phyloP scores from a whole-genome alignment of 2,329 filamentous ascomycete genomes.

The Fusarium luffae region DNA sequence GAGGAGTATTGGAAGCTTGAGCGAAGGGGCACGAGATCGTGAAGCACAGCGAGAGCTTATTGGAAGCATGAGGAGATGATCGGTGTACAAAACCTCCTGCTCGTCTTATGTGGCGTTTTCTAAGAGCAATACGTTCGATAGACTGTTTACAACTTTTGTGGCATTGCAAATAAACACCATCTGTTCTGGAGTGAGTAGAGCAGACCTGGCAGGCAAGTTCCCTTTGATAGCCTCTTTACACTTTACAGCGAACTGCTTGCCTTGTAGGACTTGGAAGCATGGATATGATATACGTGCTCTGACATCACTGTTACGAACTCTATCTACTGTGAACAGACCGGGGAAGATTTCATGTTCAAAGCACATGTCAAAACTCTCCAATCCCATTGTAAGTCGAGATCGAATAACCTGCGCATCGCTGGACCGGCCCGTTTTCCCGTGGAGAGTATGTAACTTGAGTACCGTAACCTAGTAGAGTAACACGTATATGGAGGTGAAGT shows the following conservation, averaged over 20 bases:
- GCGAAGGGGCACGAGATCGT: constrained; percentile 84
- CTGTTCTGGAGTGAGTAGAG: constrained; percentile 6
- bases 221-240: background rate
- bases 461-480: background rate
- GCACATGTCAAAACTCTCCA: background rate
- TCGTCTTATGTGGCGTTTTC: constrained; percentile 9
- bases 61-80: constrained; percentile 64
- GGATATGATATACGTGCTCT: background rate
- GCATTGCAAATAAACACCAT: background rate
- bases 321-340: background rate
- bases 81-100: background rate
- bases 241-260: background rate
- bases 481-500: background rate
- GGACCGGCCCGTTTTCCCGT: constrained; percentile 18
- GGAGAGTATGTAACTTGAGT: background rate
- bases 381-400: background rate
- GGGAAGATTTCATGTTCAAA: background rate
- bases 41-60: constrained; percentile 93
- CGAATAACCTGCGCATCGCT: background rate
- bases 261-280: background rate
- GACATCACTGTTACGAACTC: background rate
- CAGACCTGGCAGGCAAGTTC: constrained; percentile 1
- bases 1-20: constrained; percentile 85
- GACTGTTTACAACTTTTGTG: constrained; percentile 9
- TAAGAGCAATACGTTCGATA: constrained; percentile 28